Evolutionary conservation across 768 basidiomycete genomes (phyloP), one percentile per base, ranked within the genome.

Genomic region (Phlebiopsis gigantea): DNA sequence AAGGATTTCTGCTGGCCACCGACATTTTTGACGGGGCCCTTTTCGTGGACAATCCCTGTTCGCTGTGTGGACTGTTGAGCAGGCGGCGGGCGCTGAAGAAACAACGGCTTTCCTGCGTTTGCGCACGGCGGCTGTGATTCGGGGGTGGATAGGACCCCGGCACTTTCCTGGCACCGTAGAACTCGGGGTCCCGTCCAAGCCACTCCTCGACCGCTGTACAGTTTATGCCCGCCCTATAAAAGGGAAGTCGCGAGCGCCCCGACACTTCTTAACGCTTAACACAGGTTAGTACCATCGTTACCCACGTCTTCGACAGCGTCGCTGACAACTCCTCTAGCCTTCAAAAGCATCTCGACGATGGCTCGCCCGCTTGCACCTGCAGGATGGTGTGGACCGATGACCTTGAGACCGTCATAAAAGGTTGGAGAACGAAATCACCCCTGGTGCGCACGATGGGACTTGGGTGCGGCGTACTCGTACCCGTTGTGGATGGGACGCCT

Each of bases 261-360:
- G 22, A 22, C 9, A 52, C 42, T 61, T 48, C 55, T 59, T 57
- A 82, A 86, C 82, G 82, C 83, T 79, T 76, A 77, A 69, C 77
- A 83, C 87, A 85, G 84, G 86, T 85, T 63, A 61, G 81, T 72
- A 22, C 39, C 28, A 39, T 21, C 49, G 2, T 9, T 58, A 2
- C 25, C 42, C n/a, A 24, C 2, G 12, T 21, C 46, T 10, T 43
- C 26, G 43, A 42, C n/a, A 9, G 25, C 34, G 24, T 46, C 34
- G 46, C 67, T 73, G 53, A 69, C 59, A 14, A 29, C 52, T 31
- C 34, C 53, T 51, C 12, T 61, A 90, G 88, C 81, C 80, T 68
- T 74, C 75, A 68, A 89, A 92, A 92, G 90, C 90, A 91, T 91
- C 90, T 90, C 85, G 80, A 84, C 78, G 87, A 91, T 66, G 88